These are phyloP conservation scores for Rhizopogon roseolus DNA, from an alignment of 768 basidiomycete genomes.

Conservation along the genomic window DNA sequence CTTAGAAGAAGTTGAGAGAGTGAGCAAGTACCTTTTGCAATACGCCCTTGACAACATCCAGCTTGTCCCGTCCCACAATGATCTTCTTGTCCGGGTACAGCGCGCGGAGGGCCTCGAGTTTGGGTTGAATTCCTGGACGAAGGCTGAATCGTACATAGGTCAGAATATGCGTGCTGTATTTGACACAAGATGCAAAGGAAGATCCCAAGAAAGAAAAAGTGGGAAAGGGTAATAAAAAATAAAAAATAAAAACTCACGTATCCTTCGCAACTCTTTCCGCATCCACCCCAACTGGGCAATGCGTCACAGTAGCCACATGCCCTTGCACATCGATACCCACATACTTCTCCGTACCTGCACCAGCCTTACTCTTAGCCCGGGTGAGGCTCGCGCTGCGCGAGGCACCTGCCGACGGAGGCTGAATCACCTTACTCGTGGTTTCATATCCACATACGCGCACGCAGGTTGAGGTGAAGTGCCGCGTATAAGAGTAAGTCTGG, in stretches of 20 bases:
- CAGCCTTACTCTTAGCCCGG: neutral
- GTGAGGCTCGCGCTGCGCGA: slow-evolving; percentile 6
- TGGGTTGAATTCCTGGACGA: slow-evolving; percentile 83
- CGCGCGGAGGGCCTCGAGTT: slow-evolving; percentile 75
- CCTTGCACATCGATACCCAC: slow-evolving; percentile 79
- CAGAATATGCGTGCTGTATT: neutral
- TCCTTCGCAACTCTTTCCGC: slow-evolving; percentile 85
- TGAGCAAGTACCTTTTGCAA: slow-evolving; percentile 71
- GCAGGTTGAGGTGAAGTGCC: slow-evolving; percentile 93
- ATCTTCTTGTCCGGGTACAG: slow-evolving; percentile 98
- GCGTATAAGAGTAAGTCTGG: slow-evolving; percentile 94
- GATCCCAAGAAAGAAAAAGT: too few relatives aligned
- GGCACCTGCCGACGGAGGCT: neutral
- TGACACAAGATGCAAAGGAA: too few relatives aligned
- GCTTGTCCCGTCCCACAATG: slow-evolving; percentile 94
- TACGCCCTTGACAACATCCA: slow-evolving; percentile 98
- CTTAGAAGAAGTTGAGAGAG: neutral
- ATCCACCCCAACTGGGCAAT: slow-evolving; percentile 96
- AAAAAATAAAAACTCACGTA: slow-evolving; percentile 53
- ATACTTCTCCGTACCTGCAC: slow-evolving; percentile 15
- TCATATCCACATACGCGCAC: slow-evolving; percentile 97
- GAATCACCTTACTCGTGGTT: slow-evolving; percentile 36
- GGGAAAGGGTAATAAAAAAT: too few relatives aligned
- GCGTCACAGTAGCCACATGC: slow-evolving; percentile 73
- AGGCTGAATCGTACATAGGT: slow-evolving; percentile 33